These are phyloP conservation scores for Carallia pectinifolia DNA, from an alignment of 345 rosid genomes.

Conservation along the genomic window DNA sequence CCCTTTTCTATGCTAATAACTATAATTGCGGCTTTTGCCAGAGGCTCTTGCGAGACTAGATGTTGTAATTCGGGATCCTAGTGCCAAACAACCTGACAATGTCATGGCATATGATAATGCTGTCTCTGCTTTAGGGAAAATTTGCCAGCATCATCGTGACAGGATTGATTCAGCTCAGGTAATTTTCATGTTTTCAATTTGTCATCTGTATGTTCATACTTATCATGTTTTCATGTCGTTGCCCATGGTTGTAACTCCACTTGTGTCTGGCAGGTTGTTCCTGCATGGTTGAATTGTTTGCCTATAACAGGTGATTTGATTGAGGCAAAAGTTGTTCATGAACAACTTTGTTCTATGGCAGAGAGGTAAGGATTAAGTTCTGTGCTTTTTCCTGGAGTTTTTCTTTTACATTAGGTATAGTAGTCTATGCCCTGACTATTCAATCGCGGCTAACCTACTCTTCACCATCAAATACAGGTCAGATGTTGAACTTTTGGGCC, in stretches of 20 bases:
- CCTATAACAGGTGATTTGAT: conserved; percentile 88
- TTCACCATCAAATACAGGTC: conserved; percentile 52
- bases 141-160: conserved; percentile 86
- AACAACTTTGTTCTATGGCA: conserved; percentile 93
- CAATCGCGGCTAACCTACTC: conserved; percentile 2
- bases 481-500: conserved; percentile 78
- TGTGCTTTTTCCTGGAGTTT: not conserved
- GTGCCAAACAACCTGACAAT: conserved; percentile 78
- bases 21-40: conserved; percentile 34
- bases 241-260: not conserved
- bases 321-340: conserved; percentile 97
- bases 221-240: too few relatives aligned
- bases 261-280: conserved; percentile 60
- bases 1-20: conserved; percentile 16
- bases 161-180: conserved; percentile 93
- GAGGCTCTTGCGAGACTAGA: conserved; percentile 96
- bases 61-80: conserved; percentile 77
- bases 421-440: not conserved
- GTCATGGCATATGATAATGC: conserved; percentile 99
- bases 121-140: conserved; percentile 97
- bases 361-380: conserved; percentile 57
- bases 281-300: conserved; percentile 98
- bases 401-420: not conserved
- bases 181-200: conserved; percentile 12
- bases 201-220: not conserved